Conservation (phyloP, 495 filamentous ascomycete genomes). For the Penicillium longicatenatum region DNA sequence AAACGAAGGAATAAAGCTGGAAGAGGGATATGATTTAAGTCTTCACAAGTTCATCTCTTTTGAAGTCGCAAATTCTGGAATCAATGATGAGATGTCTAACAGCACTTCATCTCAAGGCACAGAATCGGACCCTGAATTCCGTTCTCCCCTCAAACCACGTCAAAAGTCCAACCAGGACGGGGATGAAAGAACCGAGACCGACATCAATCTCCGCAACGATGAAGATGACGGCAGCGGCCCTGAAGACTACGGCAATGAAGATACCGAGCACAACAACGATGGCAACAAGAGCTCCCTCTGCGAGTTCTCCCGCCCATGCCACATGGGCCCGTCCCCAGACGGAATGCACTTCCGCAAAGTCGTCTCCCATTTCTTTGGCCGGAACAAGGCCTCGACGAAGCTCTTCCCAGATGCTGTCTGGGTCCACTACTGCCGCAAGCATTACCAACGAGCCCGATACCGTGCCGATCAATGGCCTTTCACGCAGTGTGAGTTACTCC, state of each 20-base stretch:
- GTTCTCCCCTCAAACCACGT: neutral
- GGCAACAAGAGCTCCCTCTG: slow-evolving; percentile 5
- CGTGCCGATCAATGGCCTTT: slow-evolving; percentile 60
- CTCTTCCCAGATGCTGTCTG: slow-evolving; percentile 65
- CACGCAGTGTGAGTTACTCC: slow-evolving; percentile 61
- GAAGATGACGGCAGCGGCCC: neutral
- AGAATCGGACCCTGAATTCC: neutral
- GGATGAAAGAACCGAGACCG: neutral
- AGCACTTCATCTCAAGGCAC: neutral
- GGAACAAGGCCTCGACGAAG: slow-evolving; percentile 78
- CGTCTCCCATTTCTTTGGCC: slow-evolving; percentile 84
- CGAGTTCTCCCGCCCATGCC: slow-evolving; percentile 25
- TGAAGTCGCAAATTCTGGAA: no score
- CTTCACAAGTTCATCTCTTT: no score
- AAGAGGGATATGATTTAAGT: neutral
- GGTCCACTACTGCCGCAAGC: slow-evolving; percentile 77
- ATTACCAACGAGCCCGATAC: slow-evolving; percentile 79
- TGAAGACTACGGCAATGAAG: neutral
- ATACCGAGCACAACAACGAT: neutral
- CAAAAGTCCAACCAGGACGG: no score
- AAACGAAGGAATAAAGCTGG: neutral
- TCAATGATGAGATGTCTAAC: neutral
- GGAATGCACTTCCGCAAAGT: slow-evolving; percentile 60
- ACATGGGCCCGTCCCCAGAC: slow-evolving; percentile 19
- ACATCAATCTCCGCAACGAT: neutral